Evolutionary conservation across 2,329 filamentous ascomycete species (phyloP), one percentile per base, ranked within the genome.

Genomic region (Aspergillus caelatus): DNA sequence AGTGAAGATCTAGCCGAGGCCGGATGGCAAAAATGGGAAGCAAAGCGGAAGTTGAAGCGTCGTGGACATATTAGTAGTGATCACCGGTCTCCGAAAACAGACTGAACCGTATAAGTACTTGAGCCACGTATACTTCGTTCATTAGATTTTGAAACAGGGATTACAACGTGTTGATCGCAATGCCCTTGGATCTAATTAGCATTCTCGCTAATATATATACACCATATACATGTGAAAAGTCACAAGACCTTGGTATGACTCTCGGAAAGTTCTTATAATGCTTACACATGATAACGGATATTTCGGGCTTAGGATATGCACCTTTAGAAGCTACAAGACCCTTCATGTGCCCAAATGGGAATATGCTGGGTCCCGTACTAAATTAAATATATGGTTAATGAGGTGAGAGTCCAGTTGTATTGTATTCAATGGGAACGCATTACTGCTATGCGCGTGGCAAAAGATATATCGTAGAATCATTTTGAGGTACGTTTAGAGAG

Each of bases 21-120:
- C 48, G 95, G 95, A 2, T 99, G 94, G 94, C 92, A 94, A 79
- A 90, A 91, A 75, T 98, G 94, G 93, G 89, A 94, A 77, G 82
- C 83, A 56, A 77, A 79, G 61, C 79, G 80, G 63, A 78, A 75
- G 57, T 69, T 72, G 67, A 77, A 71, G 58, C 69, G 66, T 63
- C 73, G 69, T 61, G 65, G 63, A 43, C 34, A 68, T 45, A 54
- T n/a, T 36, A 55, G 32, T 55, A 71, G 66, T 68, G 65, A 71
- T 46, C 60, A 19, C 60, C 34, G 30, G n/a, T 61, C 65, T 28
- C 65, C 63, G 21, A 79, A 78, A 63, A 68, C 69, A 45, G 69
- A 75, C 45, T 77, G 66, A 74, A 21, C 56, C 14, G 14, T 39
- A 32, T 48, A 54, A 8, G 12, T 26, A 2, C 50, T 34, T 21